Conservation (phyloP, 2,329 filamentous ascomycete species). For the Aureobasidium pullulans region DNA sequence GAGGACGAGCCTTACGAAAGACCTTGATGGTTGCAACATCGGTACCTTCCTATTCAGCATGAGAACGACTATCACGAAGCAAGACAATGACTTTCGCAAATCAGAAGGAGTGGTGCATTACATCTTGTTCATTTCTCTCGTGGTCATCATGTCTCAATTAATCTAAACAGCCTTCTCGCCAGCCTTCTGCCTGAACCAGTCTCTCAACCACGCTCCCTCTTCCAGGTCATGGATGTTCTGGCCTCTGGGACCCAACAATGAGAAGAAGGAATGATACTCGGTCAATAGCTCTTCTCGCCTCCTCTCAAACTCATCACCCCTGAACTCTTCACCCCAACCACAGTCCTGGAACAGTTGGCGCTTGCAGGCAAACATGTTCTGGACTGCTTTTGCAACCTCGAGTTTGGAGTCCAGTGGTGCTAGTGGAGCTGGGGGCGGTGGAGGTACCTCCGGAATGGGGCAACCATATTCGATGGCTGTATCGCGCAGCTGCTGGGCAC, state of each 20-base stretch:
- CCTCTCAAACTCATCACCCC: conserved; percentile 9
- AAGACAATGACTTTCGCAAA: not conserved
- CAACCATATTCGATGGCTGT: conserved; percentile 6
- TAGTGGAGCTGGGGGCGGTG: conserved; percentile 1
- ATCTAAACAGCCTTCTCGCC: conserved; percentile 6
- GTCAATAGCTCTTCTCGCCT: not conserved
- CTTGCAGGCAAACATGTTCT: conserved; percentile 7
- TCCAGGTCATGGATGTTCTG: conserved; percentile 5
- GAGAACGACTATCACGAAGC: conserved; percentile 3
- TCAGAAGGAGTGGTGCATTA: not conserved
- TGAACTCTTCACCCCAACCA: conserved; percentile 6
- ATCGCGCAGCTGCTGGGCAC: not conserved
- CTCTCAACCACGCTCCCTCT: conserved; percentile 8
- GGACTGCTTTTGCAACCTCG: conserved; percentile 9
- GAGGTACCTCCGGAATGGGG: not conserved
- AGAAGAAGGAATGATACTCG: conserved; percentile 1
- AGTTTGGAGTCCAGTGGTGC: not conserved
- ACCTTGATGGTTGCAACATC: not conserved
- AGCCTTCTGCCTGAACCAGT: conserved; percentile 14
- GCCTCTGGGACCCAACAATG: not conserved
- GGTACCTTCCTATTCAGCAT: not conserved
- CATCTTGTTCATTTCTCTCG: not conserved
- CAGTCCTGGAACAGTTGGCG: conserved; percentile 7
- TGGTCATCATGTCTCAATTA: not conserved
- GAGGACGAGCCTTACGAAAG: not conserved